Evolutionary conservation across 2,329 filamentous ascomycete species (phyloP), one percentile per base, ranked within the genome.

Genomic region (Venturia carpophila): DNA sequence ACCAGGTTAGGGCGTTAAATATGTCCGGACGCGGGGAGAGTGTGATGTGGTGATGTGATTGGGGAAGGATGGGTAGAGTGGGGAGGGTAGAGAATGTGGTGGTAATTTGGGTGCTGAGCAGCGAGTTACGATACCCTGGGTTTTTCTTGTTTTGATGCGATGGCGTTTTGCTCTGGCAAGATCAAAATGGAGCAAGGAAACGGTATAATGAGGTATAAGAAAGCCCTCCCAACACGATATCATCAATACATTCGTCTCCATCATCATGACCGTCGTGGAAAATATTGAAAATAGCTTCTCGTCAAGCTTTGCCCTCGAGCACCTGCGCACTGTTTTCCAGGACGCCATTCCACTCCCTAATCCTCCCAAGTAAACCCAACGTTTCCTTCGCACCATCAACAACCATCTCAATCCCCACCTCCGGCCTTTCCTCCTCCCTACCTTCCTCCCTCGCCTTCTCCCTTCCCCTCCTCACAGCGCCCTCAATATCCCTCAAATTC

Each of bases 281-380:
- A 52, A 10, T 4, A 9, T 15, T 41, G 9, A 10, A 11, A 10
- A 41, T 9, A 11, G 39, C 39, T 41, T 11, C 21, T 2, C 52
- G 2, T 58, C 52, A 61, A 17, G 27, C n/a, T 37, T 37, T 41
- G 1, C 34, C 39, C 42, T 61, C 60, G 9, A 61, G 37, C 15
- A 34, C 19, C 37, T 9, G 69, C 7, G 75, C 75, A 45, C 73
- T 70, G 65, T 68, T 69, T 60, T 75, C 75, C 45, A 78, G 67
- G 30, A 69, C 60, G 21, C 68, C 67, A 65, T 77, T 77, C 67
- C 77, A 75, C 13, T 64, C 67, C 64, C 70, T 72, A 1, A 75
- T 61, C 49, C 69, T 69, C 9, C 66, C 68, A 62, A 77, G 60
- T 34, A 72, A 71, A 1, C 71, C 71, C 21, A 75, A 71, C 24